Percentiles rank a stretch among this genome's conserved stretches.
Evolutionary conservation across 768 basidiomycete species (phyloP).

Genomic region (Boletus vinaceobasis): DNA sequence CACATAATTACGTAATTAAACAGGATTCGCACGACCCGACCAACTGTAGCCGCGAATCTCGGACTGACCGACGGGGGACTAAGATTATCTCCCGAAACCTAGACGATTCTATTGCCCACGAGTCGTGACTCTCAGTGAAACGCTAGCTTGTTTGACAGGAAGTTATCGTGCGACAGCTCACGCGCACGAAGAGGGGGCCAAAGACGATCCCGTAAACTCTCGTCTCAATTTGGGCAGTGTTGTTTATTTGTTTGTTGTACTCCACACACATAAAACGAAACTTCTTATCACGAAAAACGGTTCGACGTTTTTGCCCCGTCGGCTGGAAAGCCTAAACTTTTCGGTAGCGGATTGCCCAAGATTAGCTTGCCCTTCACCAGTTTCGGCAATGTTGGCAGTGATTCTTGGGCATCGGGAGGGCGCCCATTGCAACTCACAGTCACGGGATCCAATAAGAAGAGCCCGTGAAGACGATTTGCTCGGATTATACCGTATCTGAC

Average conservation of each 20-base stretch:
- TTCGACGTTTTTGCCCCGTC: not conserved
- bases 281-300: not conserved
- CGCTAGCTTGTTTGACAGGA: not conserved
- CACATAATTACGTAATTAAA: not conserved
- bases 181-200: too few relatives aligned
- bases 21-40: not conserved
- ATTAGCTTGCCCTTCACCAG: not conserved
- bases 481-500: not conserved
- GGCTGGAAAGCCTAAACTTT: conserved; percentile 1
- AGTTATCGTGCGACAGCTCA: not conserved
- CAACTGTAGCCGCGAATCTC: not conserved
- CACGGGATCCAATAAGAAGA: not conserved
- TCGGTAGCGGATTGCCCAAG: not conserved
- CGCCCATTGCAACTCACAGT: not conserved
- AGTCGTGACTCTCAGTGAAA: not conserved
- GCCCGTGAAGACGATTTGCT: not conserved
- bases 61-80: not conserved
- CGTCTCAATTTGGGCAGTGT: not conserved
- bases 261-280: not conserved
- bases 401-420: not conserved
- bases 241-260: not conserved
- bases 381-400: too few relatives aligned
- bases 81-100: not conserved
- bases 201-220: not conserved
- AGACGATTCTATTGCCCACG: not conserved